Evolutionary conservation across 176 grass and related monocot species (phyloP).

Genomic region (Dendrocalamus sinicus): DNA sequence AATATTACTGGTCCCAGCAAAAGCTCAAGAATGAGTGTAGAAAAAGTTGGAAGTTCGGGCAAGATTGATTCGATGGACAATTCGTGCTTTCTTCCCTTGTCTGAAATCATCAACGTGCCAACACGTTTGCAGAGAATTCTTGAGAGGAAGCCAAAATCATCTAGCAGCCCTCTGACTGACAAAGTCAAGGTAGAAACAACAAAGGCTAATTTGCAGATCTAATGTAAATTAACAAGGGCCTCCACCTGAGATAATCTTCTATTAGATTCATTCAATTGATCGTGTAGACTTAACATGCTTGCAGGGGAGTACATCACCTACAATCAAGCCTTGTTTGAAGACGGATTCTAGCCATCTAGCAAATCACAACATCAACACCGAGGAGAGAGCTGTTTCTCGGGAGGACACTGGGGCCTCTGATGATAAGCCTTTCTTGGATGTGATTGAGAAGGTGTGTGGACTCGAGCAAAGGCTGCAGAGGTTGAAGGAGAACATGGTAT

Average conservation of each 20-base stretch:
- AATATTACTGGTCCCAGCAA: conserved; percentile 37
- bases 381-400: conserved; percentile 5
- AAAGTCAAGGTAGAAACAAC: conserved; percentile 53
- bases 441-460: conserved; percentile 59
- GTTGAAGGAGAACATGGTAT: conserved; percentile 63
- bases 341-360: conserved; percentile 24
- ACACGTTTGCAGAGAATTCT: conserved; percentile 50
- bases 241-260: not conserved
- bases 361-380: conserved; percentile 16
- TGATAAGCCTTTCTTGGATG: conserved; percentile 57
- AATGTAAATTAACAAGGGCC: not conserved
- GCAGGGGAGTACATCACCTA: conserved; percentile 57
- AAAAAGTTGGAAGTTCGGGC: conserved; percentile 40
- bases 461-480: conserved; percentile 69
- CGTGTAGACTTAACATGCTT: conserved; percentile 18
- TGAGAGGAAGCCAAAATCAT: conserved; percentile 47
- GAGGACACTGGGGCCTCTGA: conserved; percentile 10
- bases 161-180: conserved; percentile 19
- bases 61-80: conserved; percentile 53
- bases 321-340: conserved; percentile 6
- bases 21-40: conserved; percentile 31
- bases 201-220: conserved; percentile 22
- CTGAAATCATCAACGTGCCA: conserved; percentile 61
- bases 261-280: not conserved
- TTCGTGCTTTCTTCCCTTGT: conserved; percentile 57